Evolutionary conservation across 768 basidiomycete genomes (phyloP).

Genomic region (Rhodotorula kratochvilovae): DNA sequence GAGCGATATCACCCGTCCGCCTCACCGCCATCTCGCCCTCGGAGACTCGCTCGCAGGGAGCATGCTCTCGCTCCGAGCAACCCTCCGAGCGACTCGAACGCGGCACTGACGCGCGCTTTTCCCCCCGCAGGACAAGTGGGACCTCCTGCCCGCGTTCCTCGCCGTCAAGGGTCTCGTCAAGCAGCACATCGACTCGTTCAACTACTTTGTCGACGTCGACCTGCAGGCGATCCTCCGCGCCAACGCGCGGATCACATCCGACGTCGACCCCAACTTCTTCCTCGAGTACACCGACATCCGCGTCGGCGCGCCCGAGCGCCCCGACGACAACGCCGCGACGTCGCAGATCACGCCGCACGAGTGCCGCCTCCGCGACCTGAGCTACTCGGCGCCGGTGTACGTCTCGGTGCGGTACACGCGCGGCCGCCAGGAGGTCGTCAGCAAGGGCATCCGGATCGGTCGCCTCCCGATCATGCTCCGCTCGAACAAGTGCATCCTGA

Average conservation of each 20-base stretch:
- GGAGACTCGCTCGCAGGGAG: neutral
- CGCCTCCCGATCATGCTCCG: constrained; percentile 92
- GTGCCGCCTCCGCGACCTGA: constrained; percentile 90
- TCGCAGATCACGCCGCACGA: constrained; percentile 89
- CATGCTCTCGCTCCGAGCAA: neutral
- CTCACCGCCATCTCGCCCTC: constrained; percentile 1
- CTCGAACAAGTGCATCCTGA: constrained; percentile 88
- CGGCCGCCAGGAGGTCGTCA: constrained; percentile 78
- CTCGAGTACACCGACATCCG: constrained; percentile 93
- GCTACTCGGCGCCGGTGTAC: constrained; percentile 85
- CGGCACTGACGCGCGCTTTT: too few relatives aligned
- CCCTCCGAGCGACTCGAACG: neutral
- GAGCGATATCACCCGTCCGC: too few relatives aligned
- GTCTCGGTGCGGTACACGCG: constrained; percentile 94
- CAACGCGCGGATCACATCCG: constrained; percentile 88
- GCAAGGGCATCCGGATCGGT: constrained; percentile 79
- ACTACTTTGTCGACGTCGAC: constrained; percentile 95
- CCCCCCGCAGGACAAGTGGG: constrained; percentile 82
- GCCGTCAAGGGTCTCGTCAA: constrained; percentile 98
- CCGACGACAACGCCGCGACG: constrained; percentile 72
- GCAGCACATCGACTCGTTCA: constrained; percentile 98
- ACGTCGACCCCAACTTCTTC: constrained; percentile 90
- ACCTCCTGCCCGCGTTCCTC: constrained; percentile 88
- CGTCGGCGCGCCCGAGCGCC: constrained; percentile 84
- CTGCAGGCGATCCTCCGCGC: constrained; percentile 94